Evolutionary conservation across 108 stramenopile species (phyloP), one percentile per base, ranked within the genome.

Genomic region (Skeletonema potamos): DNA sequence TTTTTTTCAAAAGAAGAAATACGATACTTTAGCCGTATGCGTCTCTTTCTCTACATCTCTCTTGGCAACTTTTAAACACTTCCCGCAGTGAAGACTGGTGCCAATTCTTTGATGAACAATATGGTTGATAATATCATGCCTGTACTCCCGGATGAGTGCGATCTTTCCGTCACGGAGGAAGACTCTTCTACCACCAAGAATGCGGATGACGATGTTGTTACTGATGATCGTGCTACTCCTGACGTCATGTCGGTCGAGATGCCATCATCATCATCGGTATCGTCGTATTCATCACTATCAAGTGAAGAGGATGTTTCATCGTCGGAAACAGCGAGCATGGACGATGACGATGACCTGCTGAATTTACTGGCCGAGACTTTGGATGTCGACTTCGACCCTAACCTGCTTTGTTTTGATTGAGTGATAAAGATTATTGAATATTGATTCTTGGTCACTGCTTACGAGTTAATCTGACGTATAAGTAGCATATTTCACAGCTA

Each of bases 1-100:
- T n/a, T 37, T 26, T 27, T 33, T 26, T 54, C 61, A 34, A 4
- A 34, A 34, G 34, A 34, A 34, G 34, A 7, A 34, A 34, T 7
- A n/a, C n/a, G n/a, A n/a, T n/a, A n/a, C n/a, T n/a, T n/a, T n/a
- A n/a, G n/a, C n/a, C 36, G 9, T 37, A 37, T 10, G 36, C 36
- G 36, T 46, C 44, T 46, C n/a, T 46, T 18, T 46, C 44, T 46
- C 44, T 46, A 18, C 18, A 46, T 46, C 44, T 37, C 36, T 37
- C 33, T 18, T 37, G 55, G 54, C 36, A 64, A 58, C 44, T 48
- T 27, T 59, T 18, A 46, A 46, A 17, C 18, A 34, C 77, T 78
- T 78, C 77, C 77, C 77, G 77, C 77, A 78, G 77, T 78, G 77
- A 67, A 78, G 77, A 66, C 77, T 78, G 77, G 77, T 78, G 77